A percentile compares a stretch with the other conserved stretches of the same genome.
phyloP scores from a whole-genome alignment of 2,329 filamentous ascomycete genomes.

The Biscogniauxia mediterranea region DNA sequence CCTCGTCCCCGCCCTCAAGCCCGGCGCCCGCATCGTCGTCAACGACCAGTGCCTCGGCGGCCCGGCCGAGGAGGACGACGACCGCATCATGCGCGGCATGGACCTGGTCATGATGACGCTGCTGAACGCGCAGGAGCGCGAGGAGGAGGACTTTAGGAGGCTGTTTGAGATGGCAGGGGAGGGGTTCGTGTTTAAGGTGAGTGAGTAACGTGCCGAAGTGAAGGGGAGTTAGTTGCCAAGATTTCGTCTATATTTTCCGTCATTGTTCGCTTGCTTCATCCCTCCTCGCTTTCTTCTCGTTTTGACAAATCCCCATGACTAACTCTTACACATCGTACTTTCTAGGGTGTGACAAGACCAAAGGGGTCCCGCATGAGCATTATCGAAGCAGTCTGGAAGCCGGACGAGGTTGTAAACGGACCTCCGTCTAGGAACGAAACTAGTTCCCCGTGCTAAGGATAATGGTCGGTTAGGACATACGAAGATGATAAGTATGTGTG shows the following conservation, averaged over 20 bases:
- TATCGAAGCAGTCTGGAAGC: slow-evolving; percentile 48
- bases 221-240: too few species aligned
- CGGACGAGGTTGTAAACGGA: neutral
- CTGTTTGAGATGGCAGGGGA: slow-evolving; percentile 44
- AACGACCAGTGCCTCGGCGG: slow-evolving; percentile 41
- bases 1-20: slow-evolving; percentile 40
- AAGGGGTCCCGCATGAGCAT: slow-evolving; percentile 47
- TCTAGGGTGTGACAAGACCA: slow-evolving; percentile 40
- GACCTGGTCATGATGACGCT: slow-evolving; percentile 52
- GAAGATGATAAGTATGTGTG: too few species aligned
- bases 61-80: slow-evolving; percentile 42
- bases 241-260: too few species aligned
- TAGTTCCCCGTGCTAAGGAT: neutral
- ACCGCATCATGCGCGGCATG: slow-evolving; percentile 47
- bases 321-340: slow-evolving; percentile 1
- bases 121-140: slow-evolving; percentile 51
- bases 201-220: too few species aligned
- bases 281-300: too few species aligned
- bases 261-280: too few species aligned
- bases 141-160: slow-evolving; percentile 43
- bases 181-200: slow-evolving; percentile 43
- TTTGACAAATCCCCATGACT: neutral
- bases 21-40: slow-evolving; percentile 36
- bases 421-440: neutral
- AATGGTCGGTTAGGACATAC: too few species aligned